Conservation (phyloP, 2,329 filamentous ascomycete genomes). For the Monosporascus sp. region DNA sequence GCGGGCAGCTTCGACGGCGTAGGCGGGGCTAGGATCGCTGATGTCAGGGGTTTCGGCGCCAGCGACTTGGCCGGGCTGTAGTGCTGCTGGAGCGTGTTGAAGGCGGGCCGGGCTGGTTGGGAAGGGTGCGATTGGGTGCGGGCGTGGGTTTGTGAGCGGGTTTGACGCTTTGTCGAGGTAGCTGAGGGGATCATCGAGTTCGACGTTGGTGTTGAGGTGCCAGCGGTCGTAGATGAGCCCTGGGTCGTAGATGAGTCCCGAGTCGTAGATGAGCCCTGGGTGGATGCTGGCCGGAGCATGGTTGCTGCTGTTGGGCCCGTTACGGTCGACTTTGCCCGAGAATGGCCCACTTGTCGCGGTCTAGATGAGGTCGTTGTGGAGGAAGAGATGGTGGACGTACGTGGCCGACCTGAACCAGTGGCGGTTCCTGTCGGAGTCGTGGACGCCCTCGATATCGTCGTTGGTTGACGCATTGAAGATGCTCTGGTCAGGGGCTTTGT, state of each 20-base stretch:
- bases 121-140: constrained; percentile 16
- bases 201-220: constrained; percentile 14
- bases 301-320: constrained; percentile 33
- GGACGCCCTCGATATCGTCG: not conserved
- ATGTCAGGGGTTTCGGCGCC: constrained; percentile 56
- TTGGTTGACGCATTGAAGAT: constrained; percentile 17
- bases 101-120: constrained; percentile 40
- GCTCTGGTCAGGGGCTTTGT: constrained; percentile 19
- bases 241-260: no score
- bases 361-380: constrained; percentile 11
- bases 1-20: constrained; percentile 56
- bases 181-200: constrained; percentile 5
- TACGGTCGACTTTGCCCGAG: constrained; percentile 36
- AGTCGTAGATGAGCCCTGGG: constrained; percentile 18
- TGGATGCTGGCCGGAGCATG: constrained; percentile 30
- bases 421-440: not conserved
- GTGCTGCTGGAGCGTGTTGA: constrained; percentile 61
- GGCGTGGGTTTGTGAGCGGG: constrained; percentile 17
- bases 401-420: not conserved
- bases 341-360: constrained; percentile 21
- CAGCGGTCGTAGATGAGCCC: constrained; percentile 20
- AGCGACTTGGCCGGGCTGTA: constrained; percentile 58
- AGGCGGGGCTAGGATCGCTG: constrained; percentile 52
- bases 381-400: constrained; percentile 6
- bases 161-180: constrained; percentile 4